A percentile compares a stretch with the other conserved stretches of the same genome.
These are phyloP conservation scores for Dipodascus albidus DNA, from an alignment of 805 yeast genomes.

Conservation along the genomic window DNA sequence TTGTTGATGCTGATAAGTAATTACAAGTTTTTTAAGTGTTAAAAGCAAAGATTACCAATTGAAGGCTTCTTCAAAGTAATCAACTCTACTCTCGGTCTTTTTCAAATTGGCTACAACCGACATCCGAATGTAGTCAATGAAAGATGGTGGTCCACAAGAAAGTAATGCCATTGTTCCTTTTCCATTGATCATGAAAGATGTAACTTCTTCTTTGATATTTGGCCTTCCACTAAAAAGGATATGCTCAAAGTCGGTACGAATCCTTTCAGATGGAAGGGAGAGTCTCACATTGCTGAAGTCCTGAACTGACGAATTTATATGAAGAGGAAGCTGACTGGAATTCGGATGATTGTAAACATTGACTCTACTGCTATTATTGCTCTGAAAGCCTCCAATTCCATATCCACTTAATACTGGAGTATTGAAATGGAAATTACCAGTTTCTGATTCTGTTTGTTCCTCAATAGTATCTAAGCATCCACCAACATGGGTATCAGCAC, in stretches of 20 bases:
- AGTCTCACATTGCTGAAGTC: neutral
- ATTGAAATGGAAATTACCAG: neutral
- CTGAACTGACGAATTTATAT: neutral
- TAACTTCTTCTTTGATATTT: slow-evolving; percentile 6
- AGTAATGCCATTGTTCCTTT: slow-evolving; percentile 35
- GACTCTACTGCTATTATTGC: neutral
- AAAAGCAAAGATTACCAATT: slow-evolving; percentile 19
- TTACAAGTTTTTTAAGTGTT: too few species aligned
- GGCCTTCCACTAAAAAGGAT: slow-evolving; percentile 6
- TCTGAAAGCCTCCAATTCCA: neutral
- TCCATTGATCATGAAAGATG: slow-evolving; percentile 6
- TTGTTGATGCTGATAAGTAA: too few species aligned
- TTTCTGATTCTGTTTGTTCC: neutral
- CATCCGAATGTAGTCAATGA: slow-evolving; percentile 44
- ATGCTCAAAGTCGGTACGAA: neutral
- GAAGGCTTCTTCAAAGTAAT: slow-evolving; percentile 28
- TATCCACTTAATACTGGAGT: neutral
- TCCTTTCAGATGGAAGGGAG: slow-evolving; percentile 1
- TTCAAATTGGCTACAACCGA: slow-evolving; percentile 21
- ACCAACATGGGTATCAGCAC: neutral
- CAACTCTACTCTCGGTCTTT: slow-evolving; percentile 13
- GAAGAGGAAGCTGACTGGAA: neutral
- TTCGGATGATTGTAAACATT: neutral
- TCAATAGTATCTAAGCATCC: neutral
- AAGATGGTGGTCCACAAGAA: slow-evolving; percentile 46